Conservation (phyloP, 768 basidiomycete species). For the Amanita jacksonii region DNA sequence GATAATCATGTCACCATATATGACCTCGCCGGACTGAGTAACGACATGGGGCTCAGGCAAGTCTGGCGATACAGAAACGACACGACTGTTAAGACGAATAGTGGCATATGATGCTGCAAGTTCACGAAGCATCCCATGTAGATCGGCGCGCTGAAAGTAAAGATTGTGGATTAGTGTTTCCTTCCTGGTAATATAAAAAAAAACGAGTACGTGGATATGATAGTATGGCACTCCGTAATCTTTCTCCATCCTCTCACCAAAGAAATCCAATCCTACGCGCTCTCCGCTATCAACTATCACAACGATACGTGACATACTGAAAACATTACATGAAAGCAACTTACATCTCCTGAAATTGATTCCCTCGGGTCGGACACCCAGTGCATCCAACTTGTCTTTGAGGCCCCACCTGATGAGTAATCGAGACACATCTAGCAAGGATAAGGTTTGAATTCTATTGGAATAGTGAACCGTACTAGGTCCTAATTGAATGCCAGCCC, state of each 20-base stretch:
- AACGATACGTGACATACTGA: no score
- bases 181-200: no score
- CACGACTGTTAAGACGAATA: conserved; percentile 26
- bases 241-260: conserved; percentile 19
- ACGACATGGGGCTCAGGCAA: conserved; percentile 22
- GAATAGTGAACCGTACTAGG: conserved; percentile 24
- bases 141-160: conserved; percentile 35
- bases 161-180: no score
- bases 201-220: conserved; percentile 1
- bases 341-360: conserved; percentile 34
- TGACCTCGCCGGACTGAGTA: conserved; percentile 30
- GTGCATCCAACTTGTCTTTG: conserved; percentile 26
- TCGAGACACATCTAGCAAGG: conserved; percentile 19
- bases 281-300: conserved; percentile 22
- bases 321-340: neutral
- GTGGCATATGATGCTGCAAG: conserved; percentile 27
- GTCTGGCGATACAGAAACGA: conserved; percentile 17
- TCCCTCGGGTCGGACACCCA: conserved; percentile 29
- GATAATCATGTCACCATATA: conserved; percentile 35
- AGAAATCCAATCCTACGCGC: conserved; percentile 18
- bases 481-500: conserved; percentile 41
- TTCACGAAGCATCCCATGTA: conserved; percentile 28
- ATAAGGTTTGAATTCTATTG: neutral
- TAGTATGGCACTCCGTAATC: conserved; percentile 23
- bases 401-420: conserved; percentile 45